Evolutionary conservation across 2,329 filamentous ascomycete species (phyloP), one percentile per base, ranked within the genome.

Genomic region (Cladosporium oxysporum): DNA sequence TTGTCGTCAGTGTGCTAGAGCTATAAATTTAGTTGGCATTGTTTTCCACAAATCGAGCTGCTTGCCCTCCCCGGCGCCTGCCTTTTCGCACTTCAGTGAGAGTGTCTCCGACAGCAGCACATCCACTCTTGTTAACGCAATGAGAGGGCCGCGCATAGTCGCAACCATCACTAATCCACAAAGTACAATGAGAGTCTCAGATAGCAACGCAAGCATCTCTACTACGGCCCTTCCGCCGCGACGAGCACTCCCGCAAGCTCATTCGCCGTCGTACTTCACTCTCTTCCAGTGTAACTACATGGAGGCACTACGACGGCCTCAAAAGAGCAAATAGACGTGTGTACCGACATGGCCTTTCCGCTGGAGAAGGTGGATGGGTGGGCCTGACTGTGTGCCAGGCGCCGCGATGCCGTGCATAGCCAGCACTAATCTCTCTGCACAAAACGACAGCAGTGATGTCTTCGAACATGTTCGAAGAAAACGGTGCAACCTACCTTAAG

Each of bases 1-100:
- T 62, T 41, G 60, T 62, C 14, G 60, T 29, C 6, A 31, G 47
- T 41, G 49, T 53, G 18, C 11, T 62, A 14, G 58, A 52, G 8
- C 23, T 53, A n/a, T n/a, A n/a, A n/a, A n/a, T n/a, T n/a, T n/a
- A n/a, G n/a, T n/a, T n/a, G n/a, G n/a, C n/a, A n/a, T n/a, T n/a
- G n/a, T n/a, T n/a, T n/a, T n/a, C n/a, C n/a, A n/a, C n/a, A n/a
- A n/a, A n/a, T n/a, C n/a, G n/a, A n/a, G n/a, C n/a, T n/a, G n/a
- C n/a, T n/a, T n/a, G n/a, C n/a, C n/a, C n/a, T 44, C 41, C 8
- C 18, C 18, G 18, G 41, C 7, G 8, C 41, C 18, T n/a, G 7
- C 10, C 41, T 3, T n/a, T 7, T 14, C 21, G 4, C 18, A 21
- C 2, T 44, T 1, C 23, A 26, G 18, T 21, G 10, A 14, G 41